phyloP scores from a whole-genome alignment of 2,329 filamentous ascomycete species.

The Cladosporium sp. region DNA sequence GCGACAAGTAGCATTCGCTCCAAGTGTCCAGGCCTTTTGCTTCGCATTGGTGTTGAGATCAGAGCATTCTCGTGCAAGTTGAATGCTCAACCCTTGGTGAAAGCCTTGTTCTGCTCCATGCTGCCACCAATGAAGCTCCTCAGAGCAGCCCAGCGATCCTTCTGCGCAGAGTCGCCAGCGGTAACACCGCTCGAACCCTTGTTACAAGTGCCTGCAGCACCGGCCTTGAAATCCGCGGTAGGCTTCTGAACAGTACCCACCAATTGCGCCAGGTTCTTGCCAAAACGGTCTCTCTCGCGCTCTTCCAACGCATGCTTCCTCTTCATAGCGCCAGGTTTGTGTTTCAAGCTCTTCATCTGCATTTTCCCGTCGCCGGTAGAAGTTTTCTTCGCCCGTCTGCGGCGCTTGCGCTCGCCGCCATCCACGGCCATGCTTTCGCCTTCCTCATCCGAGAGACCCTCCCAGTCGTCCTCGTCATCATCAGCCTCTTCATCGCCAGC shows the following conservation, averaged over 20 bases:
- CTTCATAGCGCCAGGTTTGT: slow-evolving; percentile 74
- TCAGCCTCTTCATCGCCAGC: slow-evolving; percentile 32
- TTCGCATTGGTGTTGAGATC: not conserved
- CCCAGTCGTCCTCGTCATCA: slow-evolving; percentile 40
- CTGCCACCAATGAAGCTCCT: slow-evolving; percentile 79
- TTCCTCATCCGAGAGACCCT: slow-evolving; percentile 27
- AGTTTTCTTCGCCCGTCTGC: slow-evolving; percentile 5
- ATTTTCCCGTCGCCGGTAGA: slow-evolving; percentile 56
- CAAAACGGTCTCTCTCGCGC: slow-evolving; percentile 79
- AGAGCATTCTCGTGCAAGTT: not conserved
- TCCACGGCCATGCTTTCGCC: slow-evolving; percentile 19
- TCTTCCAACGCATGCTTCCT: slow-evolving; percentile 74
- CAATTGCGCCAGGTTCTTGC: slow-evolving; percentile 74
- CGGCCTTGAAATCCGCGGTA: slow-evolving; percentile 4
- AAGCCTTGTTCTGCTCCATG: slow-evolving; percentile 83
- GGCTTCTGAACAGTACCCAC: slow-evolving; percentile 19
- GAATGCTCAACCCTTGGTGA: slow-evolving; percentile 35
- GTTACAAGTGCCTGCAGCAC: slow-evolving; percentile 21
- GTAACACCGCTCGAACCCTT: slow-evolving; percentile 11
- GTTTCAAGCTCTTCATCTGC: slow-evolving; percentile 68
- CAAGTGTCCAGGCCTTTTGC: not conserved
- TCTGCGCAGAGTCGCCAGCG: slow-evolving; percentile 35
- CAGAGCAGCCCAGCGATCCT: slow-evolving; percentile 72
- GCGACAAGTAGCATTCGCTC: no score
- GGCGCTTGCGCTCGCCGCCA: slow-evolving; percentile 13